Percentiles rank a stretch among this genome's conserved stretches.
These are phyloP conservation scores for Populus alba DNA, from an alignment of 345 rosid genomes.

Conservation along the genomic window DNA sequence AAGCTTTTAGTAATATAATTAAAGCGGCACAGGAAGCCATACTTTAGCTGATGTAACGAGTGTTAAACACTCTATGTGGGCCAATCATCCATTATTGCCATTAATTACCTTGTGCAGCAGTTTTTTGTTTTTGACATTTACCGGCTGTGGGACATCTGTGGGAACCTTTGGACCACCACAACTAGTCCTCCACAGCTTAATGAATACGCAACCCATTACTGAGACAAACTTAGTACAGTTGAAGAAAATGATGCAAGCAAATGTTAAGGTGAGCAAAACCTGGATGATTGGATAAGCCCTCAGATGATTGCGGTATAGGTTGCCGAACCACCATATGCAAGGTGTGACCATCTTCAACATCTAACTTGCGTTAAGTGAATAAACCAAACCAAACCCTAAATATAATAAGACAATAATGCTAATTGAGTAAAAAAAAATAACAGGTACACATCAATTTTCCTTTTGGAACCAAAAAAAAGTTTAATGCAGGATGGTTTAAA, in stretches of 20 bases:
- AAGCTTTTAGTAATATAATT: neutral
- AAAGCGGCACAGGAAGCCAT: neutral
- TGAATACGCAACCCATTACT: neutral
- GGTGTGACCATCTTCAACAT: constrained; percentile 87
- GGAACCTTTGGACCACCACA: neutral
- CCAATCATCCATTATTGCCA: neutral
- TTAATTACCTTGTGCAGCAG: neutral
- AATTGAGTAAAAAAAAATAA: neutral
- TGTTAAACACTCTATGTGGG: neutral
- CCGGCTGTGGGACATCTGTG: neutral
- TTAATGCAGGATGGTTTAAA: neutral
- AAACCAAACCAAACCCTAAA: neutral
- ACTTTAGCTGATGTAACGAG: neutral
- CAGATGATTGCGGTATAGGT: constrained; percentile 48
- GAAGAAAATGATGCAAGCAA: neutral
- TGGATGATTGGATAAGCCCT: constrained; percentile 41
- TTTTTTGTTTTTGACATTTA: neutral
- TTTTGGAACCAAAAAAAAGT: neutral
- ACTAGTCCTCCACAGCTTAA: neutral
- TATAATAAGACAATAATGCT: neutral
- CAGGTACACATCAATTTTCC: neutral
- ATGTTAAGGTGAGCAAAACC: constrained; percentile 33
- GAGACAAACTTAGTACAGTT: neutral
- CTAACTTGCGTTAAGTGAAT: constrained; percentile 47
- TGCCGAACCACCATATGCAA: constrained; percentile 81